These are phyloP conservation scores for Leucoagaricus sp. DNA, from an alignment of 1,284 basidiomycete species.

Conservation along the genomic window DNA sequence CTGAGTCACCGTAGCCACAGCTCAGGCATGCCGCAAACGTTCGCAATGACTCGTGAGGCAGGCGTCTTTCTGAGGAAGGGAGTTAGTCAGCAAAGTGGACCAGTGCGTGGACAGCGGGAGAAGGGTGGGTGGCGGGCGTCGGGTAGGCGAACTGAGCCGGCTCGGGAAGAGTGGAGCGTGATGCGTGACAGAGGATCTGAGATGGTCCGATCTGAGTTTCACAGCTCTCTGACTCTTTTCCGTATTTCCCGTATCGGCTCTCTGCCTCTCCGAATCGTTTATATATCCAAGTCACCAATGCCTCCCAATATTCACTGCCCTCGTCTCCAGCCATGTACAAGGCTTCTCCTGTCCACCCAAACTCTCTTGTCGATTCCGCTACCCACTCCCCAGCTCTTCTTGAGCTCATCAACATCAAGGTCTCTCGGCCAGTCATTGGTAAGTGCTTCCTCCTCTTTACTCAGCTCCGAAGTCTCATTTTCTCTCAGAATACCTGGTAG, in stretches of 20 bases:
- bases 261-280: conserved; percentile 23
- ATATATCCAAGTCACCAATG: conserved; percentile 15
- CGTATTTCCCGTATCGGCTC: conserved; percentile 34
- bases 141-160: conserved; percentile 16
- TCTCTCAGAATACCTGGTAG: conserved; percentile 62
- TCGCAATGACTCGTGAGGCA: conserved; percentile 4
- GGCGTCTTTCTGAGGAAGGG: neutral
- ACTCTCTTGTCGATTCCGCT: conserved; percentile 55
- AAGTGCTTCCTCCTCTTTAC: conserved; percentile 26
- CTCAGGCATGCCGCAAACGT: neutral
- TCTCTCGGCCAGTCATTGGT: conserved; percentile 63
- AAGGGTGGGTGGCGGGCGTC: conserved; percentile 15
- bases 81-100: conserved; percentile 7
- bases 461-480: neutral
- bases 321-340: conserved; percentile 10
- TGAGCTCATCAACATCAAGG: conserved; percentile 61
- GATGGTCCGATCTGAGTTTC: conserved; percentile 20
- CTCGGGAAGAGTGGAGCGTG: conserved; percentile 7
- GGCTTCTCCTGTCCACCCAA: conserved; percentile 17
- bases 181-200: conserved; percentile 13
- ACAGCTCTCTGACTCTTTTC: conserved; percentile 21
- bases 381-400: conserved; percentile 62
- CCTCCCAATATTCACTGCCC: conserved; percentile 11
- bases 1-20: neutral
- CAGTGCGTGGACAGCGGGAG: conserved; percentile 18